These are phyloP conservation scores for Solanum aculeatissimum DNA, from an alignment of 305 asterid genomes.

Conservation along the genomic window DNA sequence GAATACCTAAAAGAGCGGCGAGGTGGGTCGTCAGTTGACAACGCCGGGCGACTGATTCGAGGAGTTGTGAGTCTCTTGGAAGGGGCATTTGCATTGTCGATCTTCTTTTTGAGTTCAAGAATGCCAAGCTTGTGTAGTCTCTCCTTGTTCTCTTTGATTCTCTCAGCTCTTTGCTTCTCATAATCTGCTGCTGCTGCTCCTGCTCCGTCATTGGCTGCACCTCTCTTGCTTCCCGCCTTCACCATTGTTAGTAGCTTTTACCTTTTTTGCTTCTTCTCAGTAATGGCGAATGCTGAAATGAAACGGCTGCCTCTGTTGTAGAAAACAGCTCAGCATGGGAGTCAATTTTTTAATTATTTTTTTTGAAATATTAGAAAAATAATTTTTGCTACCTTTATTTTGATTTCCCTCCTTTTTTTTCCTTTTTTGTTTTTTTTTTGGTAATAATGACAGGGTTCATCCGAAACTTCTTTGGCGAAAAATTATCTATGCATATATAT, in stretches of 20 bases:
- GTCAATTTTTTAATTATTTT: too few species aligned
- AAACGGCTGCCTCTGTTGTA: too few species aligned
- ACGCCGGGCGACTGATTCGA: neutral
- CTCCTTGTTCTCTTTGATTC: constrained; percentile 56
- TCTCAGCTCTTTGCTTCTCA: constrained; percentile 43
- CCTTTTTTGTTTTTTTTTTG: too few species aligned
- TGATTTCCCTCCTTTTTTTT: too few species aligned
- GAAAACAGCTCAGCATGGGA: too few species aligned
- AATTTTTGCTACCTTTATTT: too few species aligned
- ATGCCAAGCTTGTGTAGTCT: constrained; percentile 57
- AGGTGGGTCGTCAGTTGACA: constrained; percentile 19
- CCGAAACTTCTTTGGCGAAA: too few species aligned
- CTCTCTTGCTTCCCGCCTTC: neutral
- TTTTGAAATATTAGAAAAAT: too few species aligned
- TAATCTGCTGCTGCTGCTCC: constrained; percentile 12
- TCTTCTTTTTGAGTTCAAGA: constrained; percentile 31
- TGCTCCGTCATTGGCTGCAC: neutral
- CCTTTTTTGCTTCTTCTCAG: neutral
- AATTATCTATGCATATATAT: too few species aligned
- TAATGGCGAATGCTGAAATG: too few species aligned
- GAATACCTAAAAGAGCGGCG: constrained; percentile 57
- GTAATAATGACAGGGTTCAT: too few species aligned
- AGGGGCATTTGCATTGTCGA: constrained; percentile 14
- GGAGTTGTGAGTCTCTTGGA: constrained; percentile 1
- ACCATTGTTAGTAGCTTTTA: neutral